Evolutionary conservation across 75 land plant genomes (phyloP).

Genomic region (Pinus taeda): DNA sequence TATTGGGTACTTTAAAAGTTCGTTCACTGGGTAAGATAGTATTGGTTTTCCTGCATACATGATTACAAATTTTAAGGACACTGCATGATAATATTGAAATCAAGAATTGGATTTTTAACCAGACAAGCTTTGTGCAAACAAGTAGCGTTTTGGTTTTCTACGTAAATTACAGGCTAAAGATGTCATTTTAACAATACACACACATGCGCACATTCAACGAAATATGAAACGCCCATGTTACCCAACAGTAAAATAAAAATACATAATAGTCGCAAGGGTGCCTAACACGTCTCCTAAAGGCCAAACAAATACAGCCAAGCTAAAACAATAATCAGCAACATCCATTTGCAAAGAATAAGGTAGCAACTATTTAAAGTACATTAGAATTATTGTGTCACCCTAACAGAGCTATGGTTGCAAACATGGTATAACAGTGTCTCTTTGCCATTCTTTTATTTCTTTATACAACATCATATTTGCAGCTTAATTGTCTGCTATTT

Average conservation of each 20-base stretch:
- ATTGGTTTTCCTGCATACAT: conserved; percentile 51
- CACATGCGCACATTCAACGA: background rate
- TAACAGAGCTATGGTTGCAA: no score
- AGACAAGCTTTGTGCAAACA: background rate
- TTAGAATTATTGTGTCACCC: no score
- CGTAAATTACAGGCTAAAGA: background rate
- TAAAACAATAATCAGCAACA: no score
- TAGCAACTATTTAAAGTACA: no score
- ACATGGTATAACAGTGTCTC: no score
- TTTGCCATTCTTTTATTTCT: no score
- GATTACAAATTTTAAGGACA: background rate
- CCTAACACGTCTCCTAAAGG: background rate
- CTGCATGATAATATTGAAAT: background rate
- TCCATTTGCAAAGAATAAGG: no score
- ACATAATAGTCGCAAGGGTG: background rate
- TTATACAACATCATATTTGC: no score
- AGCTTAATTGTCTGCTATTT: no score
- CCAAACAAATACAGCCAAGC: no score
- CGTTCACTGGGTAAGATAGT: conserved; percentile 38
- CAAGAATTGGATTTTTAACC: background rate
- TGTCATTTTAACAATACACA: background rate
- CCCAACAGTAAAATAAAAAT: background rate
- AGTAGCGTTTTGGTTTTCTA: background rate
- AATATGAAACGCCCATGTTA: background rate
- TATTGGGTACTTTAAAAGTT: conserved; percentile 71